Conservation (phyloP, 2,329 filamentous ascomycete genomes). For the Lachnellula arida region DNA sequence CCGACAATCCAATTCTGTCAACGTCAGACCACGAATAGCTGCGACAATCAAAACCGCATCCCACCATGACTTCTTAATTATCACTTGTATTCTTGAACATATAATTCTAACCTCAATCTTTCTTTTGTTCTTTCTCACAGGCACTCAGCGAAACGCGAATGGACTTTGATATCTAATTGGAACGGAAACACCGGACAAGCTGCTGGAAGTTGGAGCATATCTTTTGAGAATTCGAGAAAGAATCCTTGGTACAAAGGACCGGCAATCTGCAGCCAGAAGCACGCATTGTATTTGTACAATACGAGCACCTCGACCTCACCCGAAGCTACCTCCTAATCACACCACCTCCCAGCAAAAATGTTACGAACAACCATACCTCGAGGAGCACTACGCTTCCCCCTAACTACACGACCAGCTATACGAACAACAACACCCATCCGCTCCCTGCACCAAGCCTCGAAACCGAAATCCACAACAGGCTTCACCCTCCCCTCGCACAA, state of each 20-base stretch:
- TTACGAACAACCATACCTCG: constrained; percentile 18
- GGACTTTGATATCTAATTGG: no score
- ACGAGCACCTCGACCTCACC: constrained; percentile 4
- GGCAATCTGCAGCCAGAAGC: not conserved
- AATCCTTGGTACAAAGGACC: not conserved
- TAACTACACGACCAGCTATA: constrained; percentile 9
- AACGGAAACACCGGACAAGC: no score
- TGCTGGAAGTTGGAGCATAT: not conserved
- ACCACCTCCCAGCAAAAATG: constrained; percentile 11
- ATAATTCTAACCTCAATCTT: not conserved
- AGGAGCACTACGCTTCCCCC: constrained; percentile 10
- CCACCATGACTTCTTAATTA: not conserved
- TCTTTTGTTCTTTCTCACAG: no score
- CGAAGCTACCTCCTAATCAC: not conserved
- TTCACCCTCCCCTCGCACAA: constrained; percentile 22
- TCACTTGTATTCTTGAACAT: not conserved
- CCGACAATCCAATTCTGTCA: not conserved
- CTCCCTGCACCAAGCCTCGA: constrained; percentile 4
- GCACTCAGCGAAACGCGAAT: no score
- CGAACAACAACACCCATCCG: constrained; percentile 4
- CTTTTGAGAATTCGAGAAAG: not conserved
- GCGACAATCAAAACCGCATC: not conserved
- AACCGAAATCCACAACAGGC: constrained; percentile 12
- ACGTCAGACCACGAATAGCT: not conserved
- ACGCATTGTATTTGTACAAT: not conserved